These are phyloP conservation scores for Bipolaris bicolor DNA, from an alignment of 2,329 filamentous ascomycete species.

Conservation along the genomic window DNA sequence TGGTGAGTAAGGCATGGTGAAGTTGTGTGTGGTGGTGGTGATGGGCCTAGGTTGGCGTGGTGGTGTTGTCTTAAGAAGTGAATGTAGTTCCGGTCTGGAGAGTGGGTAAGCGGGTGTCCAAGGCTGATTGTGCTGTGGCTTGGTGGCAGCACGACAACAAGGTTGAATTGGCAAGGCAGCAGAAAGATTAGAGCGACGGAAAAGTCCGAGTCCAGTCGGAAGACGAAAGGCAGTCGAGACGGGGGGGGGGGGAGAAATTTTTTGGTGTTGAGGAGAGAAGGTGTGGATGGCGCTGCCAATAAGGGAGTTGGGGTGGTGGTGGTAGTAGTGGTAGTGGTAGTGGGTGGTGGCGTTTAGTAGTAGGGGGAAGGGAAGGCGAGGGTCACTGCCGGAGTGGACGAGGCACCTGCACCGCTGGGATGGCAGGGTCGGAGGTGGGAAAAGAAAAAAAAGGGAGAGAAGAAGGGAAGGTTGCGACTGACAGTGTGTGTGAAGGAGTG, in stretches of 20 bases:
- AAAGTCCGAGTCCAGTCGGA: slow-evolving; percentile 33
- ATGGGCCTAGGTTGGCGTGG: not conserved
- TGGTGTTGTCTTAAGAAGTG: slow-evolving; percentile 27
- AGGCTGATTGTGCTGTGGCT: slow-evolving; percentile 42
- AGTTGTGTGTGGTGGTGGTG: slow-evolving; percentile 18
- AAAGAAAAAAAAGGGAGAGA: slow-evolving; percentile 31
- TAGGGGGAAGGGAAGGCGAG: slow-evolving; percentile 19
- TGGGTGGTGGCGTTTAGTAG: too few species aligned
- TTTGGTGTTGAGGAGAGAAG: slow-evolving; percentile 24
- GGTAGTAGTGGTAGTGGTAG: too few species aligned
- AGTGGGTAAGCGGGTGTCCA: slow-evolving; percentile 44
- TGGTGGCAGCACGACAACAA: slow-evolving; percentile 30
- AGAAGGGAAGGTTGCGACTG: slow-evolving; percentile 38
- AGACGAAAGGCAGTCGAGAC: slow-evolving; percentile 2
- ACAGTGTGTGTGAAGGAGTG: slow-evolving; percentile 26
- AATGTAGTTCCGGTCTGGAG: slow-evolving; percentile 10
- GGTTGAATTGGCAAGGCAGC: slow-evolving; percentile 33
- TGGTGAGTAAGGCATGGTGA: slow-evolving; percentile 54
- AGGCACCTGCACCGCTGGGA: slow-evolving; percentile 38
- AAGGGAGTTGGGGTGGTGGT: slow-evolving; percentile 23
- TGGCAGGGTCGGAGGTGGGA: slow-evolving; percentile 27
- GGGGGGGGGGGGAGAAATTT: slow-evolving; percentile 20
- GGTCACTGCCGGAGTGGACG: slow-evolving; percentile 37
- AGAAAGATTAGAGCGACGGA: slow-evolving; percentile 34
- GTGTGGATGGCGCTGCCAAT: slow-evolving; percentile 40